phyloP scores from a whole-genome alignment of 169 alveolate species.

The Eimeria maxima region DNA sequence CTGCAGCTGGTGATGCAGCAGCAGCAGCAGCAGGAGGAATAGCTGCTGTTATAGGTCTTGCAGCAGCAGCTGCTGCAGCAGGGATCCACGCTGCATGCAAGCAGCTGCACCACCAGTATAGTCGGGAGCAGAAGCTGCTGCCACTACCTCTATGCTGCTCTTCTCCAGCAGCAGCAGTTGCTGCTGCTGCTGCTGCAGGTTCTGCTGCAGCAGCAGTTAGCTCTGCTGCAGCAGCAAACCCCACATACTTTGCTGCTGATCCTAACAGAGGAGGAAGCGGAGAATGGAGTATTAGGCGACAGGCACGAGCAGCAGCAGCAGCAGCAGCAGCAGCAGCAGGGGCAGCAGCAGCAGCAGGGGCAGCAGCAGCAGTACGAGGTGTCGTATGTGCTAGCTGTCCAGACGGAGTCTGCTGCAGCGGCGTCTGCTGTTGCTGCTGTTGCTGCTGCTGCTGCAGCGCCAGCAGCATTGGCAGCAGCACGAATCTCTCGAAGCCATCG shows the following conservation, averaged over 20 bases:
- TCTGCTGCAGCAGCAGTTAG: not conserved
- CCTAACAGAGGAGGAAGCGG: slow-evolving; percentile 43
- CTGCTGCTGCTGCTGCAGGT: slow-evolving; percentile 2
- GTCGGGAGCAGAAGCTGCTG: slow-evolving; percentile 7
- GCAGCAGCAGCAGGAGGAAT: too few relatives aligned
- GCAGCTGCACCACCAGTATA: slow-evolving; percentile 9
- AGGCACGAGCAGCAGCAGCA: slow-evolving; percentile 26
- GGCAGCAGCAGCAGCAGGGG: not conserved
- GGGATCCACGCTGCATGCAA: slow-evolving; percentile 39
- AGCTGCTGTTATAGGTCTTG: not conserved
- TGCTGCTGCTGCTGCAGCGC: too few relatives aligned
- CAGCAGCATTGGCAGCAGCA: too few relatives aligned
- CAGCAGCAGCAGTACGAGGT: not conserved
- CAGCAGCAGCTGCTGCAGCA: slow-evolving; percentile 15
- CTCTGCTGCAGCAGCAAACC: slow-evolving; percentile 56
- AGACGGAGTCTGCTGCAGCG: not conserved
- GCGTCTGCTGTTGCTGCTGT: not conserved
- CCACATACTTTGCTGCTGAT: not conserved
- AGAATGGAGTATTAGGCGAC: slow-evolving; percentile 9
- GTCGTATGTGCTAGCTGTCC: not conserved
- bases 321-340: slow-evolving; percentile 4
- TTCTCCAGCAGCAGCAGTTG: not conserved
- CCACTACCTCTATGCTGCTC: not conserved
- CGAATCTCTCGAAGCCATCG: not conserved
- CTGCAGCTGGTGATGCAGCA: too few relatives aligned